Percentiles rank a stretch among this genome's conserved stretches.
Conservation (phyloP, 805 yeast species). For the Saccharomycopsis sp. region DNA sequence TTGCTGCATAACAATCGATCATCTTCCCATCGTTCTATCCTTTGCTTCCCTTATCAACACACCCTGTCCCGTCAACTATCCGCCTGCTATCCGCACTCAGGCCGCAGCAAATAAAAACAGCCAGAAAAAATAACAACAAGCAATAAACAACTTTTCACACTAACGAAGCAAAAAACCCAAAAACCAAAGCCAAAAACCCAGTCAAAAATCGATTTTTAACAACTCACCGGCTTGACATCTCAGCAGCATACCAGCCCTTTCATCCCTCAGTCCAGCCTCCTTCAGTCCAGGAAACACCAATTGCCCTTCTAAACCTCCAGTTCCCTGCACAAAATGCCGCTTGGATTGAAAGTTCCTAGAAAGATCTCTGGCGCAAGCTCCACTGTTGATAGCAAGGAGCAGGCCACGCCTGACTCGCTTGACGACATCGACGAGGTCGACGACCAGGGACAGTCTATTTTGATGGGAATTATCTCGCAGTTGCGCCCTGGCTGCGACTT, state of each 20-base stretch:
- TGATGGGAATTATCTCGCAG: constrained; percentile 83
- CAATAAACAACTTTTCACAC: not conserved
- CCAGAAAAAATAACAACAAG: not conserved
- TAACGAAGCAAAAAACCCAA: not conserved
- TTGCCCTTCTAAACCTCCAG: too few relatives aligned
- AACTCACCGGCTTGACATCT: too few relatives aligned
- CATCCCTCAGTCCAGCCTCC: not conserved
- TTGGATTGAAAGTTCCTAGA: not conserved
- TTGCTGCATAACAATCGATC: too few relatives aligned
- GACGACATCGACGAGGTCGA: constrained; percentile 92
- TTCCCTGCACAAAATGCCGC: not conserved
- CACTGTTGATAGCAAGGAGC: not conserved
- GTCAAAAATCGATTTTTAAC: too few relatives aligned
- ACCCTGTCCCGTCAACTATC: too few relatives aligned
- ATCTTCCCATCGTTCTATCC: not conserved
- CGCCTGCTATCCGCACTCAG: not conserved
- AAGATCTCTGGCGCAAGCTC: not conserved
- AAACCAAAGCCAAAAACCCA: not conserved
- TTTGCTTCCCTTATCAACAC: too few relatives aligned
- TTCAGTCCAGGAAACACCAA: not conserved
- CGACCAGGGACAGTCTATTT: constrained; percentile 79
- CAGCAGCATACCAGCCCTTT: not conserved
- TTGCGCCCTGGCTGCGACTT: constrained; percentile 89
- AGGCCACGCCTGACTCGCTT: constrained; percentile 17
- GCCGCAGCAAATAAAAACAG: not conserved